Evolutionary conservation across 192 early-diverging fungal genomes (phyloP).

Genomic region (Funneliformis mosseae): DNA sequence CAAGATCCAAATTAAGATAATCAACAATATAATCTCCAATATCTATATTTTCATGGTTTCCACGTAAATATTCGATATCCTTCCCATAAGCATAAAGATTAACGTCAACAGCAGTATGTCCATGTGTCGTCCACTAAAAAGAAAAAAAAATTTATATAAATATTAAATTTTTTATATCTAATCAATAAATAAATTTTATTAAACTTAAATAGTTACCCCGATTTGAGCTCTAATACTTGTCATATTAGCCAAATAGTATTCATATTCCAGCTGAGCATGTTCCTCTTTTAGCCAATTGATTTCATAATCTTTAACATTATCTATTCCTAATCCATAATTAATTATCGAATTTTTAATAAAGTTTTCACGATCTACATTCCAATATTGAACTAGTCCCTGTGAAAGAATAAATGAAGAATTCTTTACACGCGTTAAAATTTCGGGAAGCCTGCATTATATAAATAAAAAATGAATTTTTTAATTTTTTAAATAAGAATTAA

Average conservation of each 20-base stretch:
- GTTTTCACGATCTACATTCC: slow-evolving; percentile 29
- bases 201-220: slow-evolving; percentile 43
- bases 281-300: slow-evolving; percentile 46
- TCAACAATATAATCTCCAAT: slow-evolving; percentile 59
- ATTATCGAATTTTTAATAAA: slow-evolving; percentile 1
- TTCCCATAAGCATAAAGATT: slow-evolving; percentile 70
- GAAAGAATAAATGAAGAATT: slow-evolving; percentile 66
- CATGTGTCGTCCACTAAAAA: slow-evolving; percentile 79
- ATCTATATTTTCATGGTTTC: slow-evolving; percentile 71
- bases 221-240: slow-evolving; percentile 59
- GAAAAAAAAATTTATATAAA: slow-evolving; percentile 13
- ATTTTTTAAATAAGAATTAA: not conserved
- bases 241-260: slow-evolving; percentile 55
- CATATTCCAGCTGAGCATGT: slow-evolving; percentile 40
- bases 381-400: slow-evolving; percentile 44
- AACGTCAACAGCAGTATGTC: slow-evolving; percentile 95
- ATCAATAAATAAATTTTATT: not conserved
- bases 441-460: slow-evolving; percentile 59
- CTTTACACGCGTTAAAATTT: slow-evolving; percentile 66
- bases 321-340: slow-evolving; percentile 18
- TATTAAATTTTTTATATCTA: slow-evolving; percentile 29
- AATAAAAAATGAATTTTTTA: not conserved
- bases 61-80: slow-evolving; percentile 46
- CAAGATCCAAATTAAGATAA: slow-evolving; percentile 57
- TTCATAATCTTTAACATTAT: slow-evolving; percentile 68